Evolutionary conservation across 2,329 filamentous ascomycete genomes (phyloP).

Genomic region (Xylaria polymorpha): DNA sequence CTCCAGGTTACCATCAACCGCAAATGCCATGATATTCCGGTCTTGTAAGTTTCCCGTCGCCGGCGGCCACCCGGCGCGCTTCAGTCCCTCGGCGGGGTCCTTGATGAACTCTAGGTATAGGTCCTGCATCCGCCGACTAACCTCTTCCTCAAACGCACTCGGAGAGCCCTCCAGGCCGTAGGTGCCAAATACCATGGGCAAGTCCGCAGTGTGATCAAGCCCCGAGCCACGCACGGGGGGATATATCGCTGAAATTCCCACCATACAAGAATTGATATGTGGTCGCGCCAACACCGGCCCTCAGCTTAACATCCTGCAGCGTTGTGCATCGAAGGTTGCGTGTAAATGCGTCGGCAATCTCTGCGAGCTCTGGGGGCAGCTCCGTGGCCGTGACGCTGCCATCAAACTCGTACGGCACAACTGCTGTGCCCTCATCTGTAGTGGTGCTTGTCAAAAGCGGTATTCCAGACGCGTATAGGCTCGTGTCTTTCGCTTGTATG

Average conservation of each 20-base stretch:
- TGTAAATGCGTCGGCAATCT: slow-evolving; percentile 2
- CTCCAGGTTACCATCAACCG: not conserved
- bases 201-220: slow-evolving; percentile 27
- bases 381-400: slow-evolving; percentile 24
- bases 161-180: slow-evolving; percentile 16
- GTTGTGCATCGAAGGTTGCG: slow-evolving; percentile 17
- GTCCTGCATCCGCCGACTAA: slow-evolving; percentile 29
- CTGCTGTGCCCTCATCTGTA: slow-evolving; percentile 16
- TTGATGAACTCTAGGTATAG: slow-evolving; percentile 23
- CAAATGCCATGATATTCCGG: slow-evolving; percentile 1
- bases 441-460: slow-evolving; percentile 20
- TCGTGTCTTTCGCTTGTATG: slow-evolving; percentile 2
- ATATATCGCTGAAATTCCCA: slow-evolving; percentile 29
- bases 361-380: slow-evolving; percentile 3
- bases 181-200: slow-evolving; percentile 27
- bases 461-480: slow-evolving; percentile 20
- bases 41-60: slow-evolving; percentile 3
- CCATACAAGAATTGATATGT: slow-evolving; percentile 26
- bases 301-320: slow-evolving; percentile 2
- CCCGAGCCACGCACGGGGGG: slow-evolving; percentile 27
- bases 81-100: slow-evolving; percentile 24
- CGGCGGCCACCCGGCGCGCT: slow-evolving; percentile 21
- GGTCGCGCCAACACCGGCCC: slow-evolving; percentile 6
- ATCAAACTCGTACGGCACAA: slow-evolving; percentile 26
- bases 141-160: slow-evolving; percentile 8